These are phyloP conservation scores for Rhipidocladum racemiflorum DNA, from an alignment of 176 grass and related monocot species.

Conservation along the genomic window DNA sequence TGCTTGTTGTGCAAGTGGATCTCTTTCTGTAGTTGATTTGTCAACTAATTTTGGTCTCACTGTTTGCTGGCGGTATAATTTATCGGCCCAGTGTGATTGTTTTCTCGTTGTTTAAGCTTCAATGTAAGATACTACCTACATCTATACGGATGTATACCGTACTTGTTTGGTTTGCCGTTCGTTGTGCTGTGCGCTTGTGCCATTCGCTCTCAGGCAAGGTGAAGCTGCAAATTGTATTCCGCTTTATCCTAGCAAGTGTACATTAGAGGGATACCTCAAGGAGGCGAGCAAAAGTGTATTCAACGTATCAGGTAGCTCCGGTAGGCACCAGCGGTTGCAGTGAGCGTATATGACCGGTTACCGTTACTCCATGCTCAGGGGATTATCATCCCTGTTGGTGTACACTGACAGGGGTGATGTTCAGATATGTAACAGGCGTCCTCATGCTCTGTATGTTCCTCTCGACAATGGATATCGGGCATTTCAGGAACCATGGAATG, in stretches of 20 bases:
- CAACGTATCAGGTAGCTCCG: constrained; percentile 50
- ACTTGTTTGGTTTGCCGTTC: not conserved
- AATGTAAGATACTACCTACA: not conserved
- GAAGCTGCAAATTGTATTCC: not conserved
- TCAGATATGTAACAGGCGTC: constrained; percentile 30
- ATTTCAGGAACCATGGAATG: constrained; percentile 35
- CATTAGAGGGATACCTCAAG: constrained; percentile 10
- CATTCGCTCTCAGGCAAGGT: not conserved
- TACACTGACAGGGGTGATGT: constrained; percentile 55
- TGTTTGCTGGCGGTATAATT: not conserved
- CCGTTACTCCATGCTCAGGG: constrained; percentile 26
- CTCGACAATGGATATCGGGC: constrained; percentile 21
- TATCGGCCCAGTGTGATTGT: not conserved
- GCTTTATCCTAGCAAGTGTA: constrained; percentile 22
- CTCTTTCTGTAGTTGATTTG: not conserved
- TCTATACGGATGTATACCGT: not conserved
- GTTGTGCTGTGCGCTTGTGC: not conserved
- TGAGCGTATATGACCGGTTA: constrained; percentile 24
- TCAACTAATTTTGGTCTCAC: not conserved
- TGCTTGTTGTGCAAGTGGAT: not conserved
- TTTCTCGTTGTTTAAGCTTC: not conserved
- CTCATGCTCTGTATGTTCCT: constrained; percentile 27
- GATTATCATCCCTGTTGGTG: constrained; percentile 31
- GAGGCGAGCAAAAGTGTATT: constrained; percentile 53
- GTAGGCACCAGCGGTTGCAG: constrained; percentile 61